Percentiles rank a stretch among this genome's conserved stretches.
These are phyloP conservation scores for Globisporangium sylvaticum DNA, from an alignment of 352 stramenopile genomes.

Conservation along the genomic window DNA sequence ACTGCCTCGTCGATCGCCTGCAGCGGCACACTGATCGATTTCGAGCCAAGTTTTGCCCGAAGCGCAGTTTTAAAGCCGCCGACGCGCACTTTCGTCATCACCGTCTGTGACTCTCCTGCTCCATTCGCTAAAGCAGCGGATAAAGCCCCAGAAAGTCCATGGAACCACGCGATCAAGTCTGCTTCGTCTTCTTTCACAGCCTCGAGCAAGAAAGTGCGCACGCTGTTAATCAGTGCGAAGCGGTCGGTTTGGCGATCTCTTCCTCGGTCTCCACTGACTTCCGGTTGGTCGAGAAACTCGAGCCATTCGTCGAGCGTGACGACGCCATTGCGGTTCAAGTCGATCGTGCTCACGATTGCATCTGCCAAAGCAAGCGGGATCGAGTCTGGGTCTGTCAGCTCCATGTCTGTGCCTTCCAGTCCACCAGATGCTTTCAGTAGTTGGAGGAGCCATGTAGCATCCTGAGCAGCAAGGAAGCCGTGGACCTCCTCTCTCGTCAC, in stretches of 20 bases:
- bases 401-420: neutral
- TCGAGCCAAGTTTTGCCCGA: constrained; percentile 14
- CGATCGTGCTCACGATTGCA: constrained; percentile 36
- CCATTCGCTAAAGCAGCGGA: neutral
- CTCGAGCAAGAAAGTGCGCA: constrained; percentile 19
- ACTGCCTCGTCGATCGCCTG: constrained; percentile 33
- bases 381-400: constrained; percentile 8
- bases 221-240: constrained; percentile 23
- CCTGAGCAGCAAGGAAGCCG: constrained; percentile 29
- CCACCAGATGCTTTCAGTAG: neutral
- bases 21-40: constrained; percentile 15
- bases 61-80: constrained; percentile 59
- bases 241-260: neutral
- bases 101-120: neutral
- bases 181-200: constrained; percentile 14
- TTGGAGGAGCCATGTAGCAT: constrained; percentile 8
- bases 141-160: constrained; percentile 33
- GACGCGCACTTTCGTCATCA: constrained; percentile 46
- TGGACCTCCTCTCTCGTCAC: constrained; percentile 49
- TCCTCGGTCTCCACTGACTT: neutral
- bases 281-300: constrained; percentile 22
- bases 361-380: constrained; percentile 20
- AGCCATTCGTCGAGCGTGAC: constrained; percentile 53
- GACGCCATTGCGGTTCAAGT: constrained; percentile 53
- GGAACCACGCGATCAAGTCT: constrained; percentile 46